Base-by-base conservation (phyloP, 305 asterid species). In the Fraxinus ornus region DNA sequence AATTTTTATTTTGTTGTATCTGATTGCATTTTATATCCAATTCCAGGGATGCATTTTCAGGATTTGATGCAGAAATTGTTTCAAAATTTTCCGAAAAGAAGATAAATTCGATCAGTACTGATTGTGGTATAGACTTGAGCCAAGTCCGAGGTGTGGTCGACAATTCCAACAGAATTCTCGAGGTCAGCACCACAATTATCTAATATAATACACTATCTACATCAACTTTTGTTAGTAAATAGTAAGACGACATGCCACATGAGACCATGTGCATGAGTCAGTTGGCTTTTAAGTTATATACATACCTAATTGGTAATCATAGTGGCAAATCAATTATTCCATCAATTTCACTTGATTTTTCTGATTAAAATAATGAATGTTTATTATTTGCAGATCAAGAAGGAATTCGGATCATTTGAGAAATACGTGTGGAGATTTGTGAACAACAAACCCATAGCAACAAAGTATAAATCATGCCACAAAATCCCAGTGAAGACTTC, bases 401-500 rank as follows among this genome's bases (percentile, higher is more conserved):
- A 79, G 84, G 88, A 84, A 81, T 82, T 82, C 3, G 94, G 92
- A 26, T 90, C 97, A 22, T 86, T 94, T 60, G 88, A 89, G 86
- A 89, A 90, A 83, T 94, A 92, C 49, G 76, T 94, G 6, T 94
- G 98, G 98, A 93, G 91, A 64, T 94, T 89, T 86, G 93, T 94
- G 86, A 94, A 94, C 26, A 75, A 88, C 88, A 91, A 89, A 88
- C 85, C 95, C 12, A 90, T 94, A 4, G 85, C 70, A 24, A 92
- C 94, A 57, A 86, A 84, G 24, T 88, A 94, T 87, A 94, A 89
- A 87, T 80, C 85, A 82, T 86, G 92, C 86, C 86, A 90, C 82
- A 94, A 90, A 90, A 92, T 94, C 32, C 98, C 98, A 6, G 97
- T 85, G 91, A 93, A 93, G 94, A 92, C 98, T 8, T 92, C 98